phyloP scores from a whole-genome alignment of 2,329 filamentous ascomycete genomes.

The Periconia macrospinosa region DNA sequence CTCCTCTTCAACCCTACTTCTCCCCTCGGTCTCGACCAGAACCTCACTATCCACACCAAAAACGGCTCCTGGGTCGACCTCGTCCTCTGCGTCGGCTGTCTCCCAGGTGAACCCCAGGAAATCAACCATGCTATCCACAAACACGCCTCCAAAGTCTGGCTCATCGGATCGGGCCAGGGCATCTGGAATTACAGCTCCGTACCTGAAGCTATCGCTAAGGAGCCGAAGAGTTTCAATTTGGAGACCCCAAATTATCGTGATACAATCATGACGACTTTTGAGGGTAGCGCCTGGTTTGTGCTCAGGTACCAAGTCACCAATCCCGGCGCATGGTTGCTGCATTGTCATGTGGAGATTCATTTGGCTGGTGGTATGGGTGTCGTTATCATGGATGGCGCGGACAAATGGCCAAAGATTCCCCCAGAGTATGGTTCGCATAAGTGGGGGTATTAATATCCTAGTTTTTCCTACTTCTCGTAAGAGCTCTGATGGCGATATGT shows the following conservation, averaged over 20 bases:
- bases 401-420: constrained; percentile 6
- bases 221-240: constrained; percentile 4
- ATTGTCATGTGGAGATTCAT: constrained; percentile 25
- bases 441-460: no score
- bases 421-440: not conserved
- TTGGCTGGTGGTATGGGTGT: constrained; percentile 44
- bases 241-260: constrained; percentile 2
- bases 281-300: constrained; percentile 38
- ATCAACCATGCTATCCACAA: constrained; percentile 5
- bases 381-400: constrained; percentile 52
- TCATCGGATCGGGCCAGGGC: constrained; percentile 4
- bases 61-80: constrained; percentile 7
- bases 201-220: not conserved
- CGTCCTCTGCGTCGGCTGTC: constrained; percentile 4
- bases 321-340: constrained; percentile 13
- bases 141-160: constrained; percentile 3
- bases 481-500: no score
- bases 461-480: no score
- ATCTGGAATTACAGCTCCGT: constrained; percentile 1
- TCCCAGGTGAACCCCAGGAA: not conserved
- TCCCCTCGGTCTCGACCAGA: not conserved
- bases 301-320: constrained; percentile 56
- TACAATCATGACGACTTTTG: constrained; percentile 3
- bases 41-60: not conserved
- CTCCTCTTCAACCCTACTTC: not conserved